phyloP scores from a whole-genome alignment of 2,329 filamentous ascomycete genomes.

The Pseudocercospora cruenta region DNA sequence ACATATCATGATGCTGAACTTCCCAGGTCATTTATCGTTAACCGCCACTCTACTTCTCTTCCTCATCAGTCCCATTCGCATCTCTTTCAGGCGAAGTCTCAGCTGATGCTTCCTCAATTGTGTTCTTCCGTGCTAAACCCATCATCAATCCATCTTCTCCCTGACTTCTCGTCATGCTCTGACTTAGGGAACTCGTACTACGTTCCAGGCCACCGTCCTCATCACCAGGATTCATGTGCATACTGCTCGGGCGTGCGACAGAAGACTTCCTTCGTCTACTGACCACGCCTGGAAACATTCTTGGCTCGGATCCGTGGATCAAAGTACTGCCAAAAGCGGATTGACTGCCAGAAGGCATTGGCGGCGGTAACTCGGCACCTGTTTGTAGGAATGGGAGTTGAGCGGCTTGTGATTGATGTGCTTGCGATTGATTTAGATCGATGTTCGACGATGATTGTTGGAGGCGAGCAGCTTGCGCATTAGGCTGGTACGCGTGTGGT shows the following conservation, averaged over 20 bases:
- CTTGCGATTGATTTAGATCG: conserved; percentile 14
- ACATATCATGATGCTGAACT: background rate
- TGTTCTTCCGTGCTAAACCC: conserved; percentile 21
- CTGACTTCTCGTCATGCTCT: conserved; percentile 14
- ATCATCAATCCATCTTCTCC: conserved; percentile 21
- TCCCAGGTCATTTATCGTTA: background rate
- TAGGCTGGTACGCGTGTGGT: conserved; percentile 32
- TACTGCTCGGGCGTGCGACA: conserved; percentile 11
- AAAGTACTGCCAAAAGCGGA: conserved; percentile 51
- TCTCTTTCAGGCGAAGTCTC: conserved; percentile 21
- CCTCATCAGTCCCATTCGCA: conserved; percentile 13
- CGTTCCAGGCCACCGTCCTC: conserved; percentile 24
- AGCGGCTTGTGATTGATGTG: conserved; percentile 12
- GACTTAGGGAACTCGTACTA: conserved; percentile 26
- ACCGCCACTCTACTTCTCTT: background rate
- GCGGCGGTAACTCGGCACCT: conserved; percentile 8
- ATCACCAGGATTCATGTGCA: conserved; percentile 11
- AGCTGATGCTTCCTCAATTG: conserved; percentile 24
- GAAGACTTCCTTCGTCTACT: conserved; percentile 44
- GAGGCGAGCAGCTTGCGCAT: conserved; percentile 44
- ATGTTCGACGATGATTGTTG: background rate
- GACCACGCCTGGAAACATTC: conserved; percentile 73
- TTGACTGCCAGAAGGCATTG: conserved; percentile 26
- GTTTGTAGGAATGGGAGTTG: background rate
- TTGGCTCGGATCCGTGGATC: conserved; percentile 62